A percentile compares a stretch with the other conserved stretches of the same genome.
These are phyloP conservation scores for Clathrus columnatus DNA, from an alignment of 768 basidiomycete genomes.

Conservation along the genomic window DNA sequence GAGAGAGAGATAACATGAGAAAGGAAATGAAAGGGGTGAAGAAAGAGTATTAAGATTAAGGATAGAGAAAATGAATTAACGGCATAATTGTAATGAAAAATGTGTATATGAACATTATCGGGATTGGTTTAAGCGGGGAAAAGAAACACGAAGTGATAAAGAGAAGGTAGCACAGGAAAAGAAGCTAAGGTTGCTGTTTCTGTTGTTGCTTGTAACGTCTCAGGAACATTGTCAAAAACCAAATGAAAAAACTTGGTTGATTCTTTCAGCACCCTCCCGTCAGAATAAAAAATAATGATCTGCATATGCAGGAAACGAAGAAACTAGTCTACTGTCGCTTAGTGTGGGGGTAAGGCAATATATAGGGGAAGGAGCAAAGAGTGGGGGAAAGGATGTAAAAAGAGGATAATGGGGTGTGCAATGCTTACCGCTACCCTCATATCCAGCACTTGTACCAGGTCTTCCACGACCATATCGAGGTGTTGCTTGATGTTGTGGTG, in stretches of 20 bases:
- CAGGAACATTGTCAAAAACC: no score
- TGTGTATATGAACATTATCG: not conserved
- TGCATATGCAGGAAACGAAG: no score
- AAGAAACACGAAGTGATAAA: not conserved
- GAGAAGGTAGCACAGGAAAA: no score
- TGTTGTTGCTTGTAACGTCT: no score
- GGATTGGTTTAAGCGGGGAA: not conserved
- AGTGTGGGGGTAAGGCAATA: no score
- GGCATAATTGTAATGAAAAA: not conserved
- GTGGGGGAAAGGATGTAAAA: not conserved
- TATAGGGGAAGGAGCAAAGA: no score
- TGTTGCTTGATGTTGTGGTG: not conserved
- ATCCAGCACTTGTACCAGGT: constrained; percentile 67
- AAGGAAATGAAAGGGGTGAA: not conserved
- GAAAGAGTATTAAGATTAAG: not conserved
- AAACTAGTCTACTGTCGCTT: no score
- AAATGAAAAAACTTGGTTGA: no score
- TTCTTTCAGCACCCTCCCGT: no score
- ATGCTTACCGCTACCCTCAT: constrained; percentile 36
- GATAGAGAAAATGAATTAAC: not conserved
- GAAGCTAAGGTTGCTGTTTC: no score
- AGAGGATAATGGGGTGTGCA: not conserved
- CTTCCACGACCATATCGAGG: constrained; percentile 41
- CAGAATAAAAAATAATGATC: no score
- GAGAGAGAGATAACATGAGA: not conserved